These are phyloP conservation scores for Graphiopsis chlorocephala DNA, from an alignment of 2,329 filamentous ascomycete genomes.

Conservation along the genomic window DNA sequence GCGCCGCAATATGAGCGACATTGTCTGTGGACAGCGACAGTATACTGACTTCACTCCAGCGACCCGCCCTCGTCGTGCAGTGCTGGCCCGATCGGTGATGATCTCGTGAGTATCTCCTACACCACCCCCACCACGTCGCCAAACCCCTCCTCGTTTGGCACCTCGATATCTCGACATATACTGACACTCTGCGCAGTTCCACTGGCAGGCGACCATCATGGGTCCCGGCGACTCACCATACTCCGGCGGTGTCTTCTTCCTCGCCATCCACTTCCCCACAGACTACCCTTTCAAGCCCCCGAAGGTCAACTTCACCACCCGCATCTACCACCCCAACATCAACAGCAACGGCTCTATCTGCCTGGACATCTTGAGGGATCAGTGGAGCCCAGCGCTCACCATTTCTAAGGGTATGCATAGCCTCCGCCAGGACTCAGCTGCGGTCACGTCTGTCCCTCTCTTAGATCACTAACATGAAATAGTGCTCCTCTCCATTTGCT, in stretches of 20 bases:
- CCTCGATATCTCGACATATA: not conserved
- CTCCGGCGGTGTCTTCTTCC: constrained; percentile 97
- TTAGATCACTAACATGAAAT: not conserved
- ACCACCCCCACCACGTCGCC: constrained; percentile 25
- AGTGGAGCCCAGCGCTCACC: constrained; percentile 97
- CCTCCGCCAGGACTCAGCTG: not conserved
- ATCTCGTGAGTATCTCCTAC: constrained; percentile 72
- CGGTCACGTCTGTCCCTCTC: not conserved
- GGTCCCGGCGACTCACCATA: constrained; percentile 97
- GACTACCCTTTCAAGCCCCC: constrained; percentile 99
- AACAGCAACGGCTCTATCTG: constrained; percentile 99
- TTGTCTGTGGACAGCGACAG: not conserved
- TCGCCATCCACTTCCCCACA: constrained; percentile 98
- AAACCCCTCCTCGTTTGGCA: constrained; percentile 8
- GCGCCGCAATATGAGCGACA: constrained; percentile 21
- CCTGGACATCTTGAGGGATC: constrained; percentile 95
- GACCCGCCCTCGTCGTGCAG: constrained; percentile 99
- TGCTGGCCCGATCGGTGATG: constrained; percentile 92
- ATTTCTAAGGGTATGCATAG: constrained; percentile 86
- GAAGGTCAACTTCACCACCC: constrained; percentile 99
- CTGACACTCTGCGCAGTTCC: constrained; percentile 63
- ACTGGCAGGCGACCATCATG: constrained; percentile 99
- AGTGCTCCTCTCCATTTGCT: constrained; percentile 99
- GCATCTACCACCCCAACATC: constrained; percentile 99
- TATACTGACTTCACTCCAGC: constrained; percentile 54